Evolutionary conservation across 1,139 yeast genomes (phyloP), one percentile per base, ranked within the genome.

Genomic region (Casaregolazyma lundiana): DNA sequence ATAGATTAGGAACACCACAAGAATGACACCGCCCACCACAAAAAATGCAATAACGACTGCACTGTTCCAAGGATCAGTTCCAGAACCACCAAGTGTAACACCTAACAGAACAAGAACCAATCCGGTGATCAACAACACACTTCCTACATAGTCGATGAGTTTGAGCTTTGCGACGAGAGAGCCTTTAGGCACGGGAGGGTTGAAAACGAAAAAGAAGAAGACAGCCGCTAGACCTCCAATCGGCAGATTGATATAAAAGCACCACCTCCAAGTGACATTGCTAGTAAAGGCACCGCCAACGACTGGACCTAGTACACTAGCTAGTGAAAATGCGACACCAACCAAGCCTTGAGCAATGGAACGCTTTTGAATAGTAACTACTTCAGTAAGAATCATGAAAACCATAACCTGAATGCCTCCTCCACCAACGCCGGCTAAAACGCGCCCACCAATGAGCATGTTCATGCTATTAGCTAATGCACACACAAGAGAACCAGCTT

Each of bases 201-300:
- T 69, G 64, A 79, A 81, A n/a, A 75, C 70, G 39, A 70, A 56
- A 6, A 69, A 49, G 43, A 84, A 68, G 17, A 75, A 59, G 0
- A 65, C 60, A 15, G 75, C 63, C 0, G 84, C 81, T 3, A 73
- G 52, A 0, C 84, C 88, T 15, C 86, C 85, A 42, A 82, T 66
- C 4, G 90, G 88, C 49, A 84, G 64, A 60, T 83, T 84, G 56
- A 84, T 72, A 62, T 79, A 84, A 62, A 84, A 84, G 56, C 87
- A 80, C 90, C 90, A 83, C 61, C 92, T 72, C 92, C 92, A 84
- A 15, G 79, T 69, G 1, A 77, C 80, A 44, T 76, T 70, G 7
- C 77, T 60, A 2, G 85, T 72, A 55, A 81, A 76, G 1, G 82
- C 81, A 24, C 89, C 89, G 13, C 89, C 88, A 39, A 82, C 61